These are phyloP conservation scores for Cudoniella acicularis DNA, from an alignment of 495 filamentous ascomycete species.

Conservation along the genomic window DNA sequence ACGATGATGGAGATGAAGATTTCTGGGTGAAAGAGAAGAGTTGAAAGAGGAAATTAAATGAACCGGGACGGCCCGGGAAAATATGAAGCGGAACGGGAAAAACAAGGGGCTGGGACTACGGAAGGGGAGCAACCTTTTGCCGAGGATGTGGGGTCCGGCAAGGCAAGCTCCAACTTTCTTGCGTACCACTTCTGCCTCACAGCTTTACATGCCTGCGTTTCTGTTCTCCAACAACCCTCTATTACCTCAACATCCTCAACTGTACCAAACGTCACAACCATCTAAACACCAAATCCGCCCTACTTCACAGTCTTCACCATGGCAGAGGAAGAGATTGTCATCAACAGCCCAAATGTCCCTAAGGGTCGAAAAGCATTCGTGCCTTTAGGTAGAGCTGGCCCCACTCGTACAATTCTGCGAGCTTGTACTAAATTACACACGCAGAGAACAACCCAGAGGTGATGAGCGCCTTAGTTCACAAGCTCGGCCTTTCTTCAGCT, in stretches of 20 bases:
- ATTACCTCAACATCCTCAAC: no score
- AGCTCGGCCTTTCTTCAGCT: slow-evolving; percentile 64
- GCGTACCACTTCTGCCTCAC: not conserved
- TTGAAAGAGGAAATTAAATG: no score
- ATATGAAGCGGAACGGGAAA: not conserved
- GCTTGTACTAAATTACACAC: not conserved
- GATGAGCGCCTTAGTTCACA: slow-evolving; percentile 70
- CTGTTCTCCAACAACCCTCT: no score
- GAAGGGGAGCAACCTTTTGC: not conserved
- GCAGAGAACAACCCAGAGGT: slow-evolving; percentile 66
- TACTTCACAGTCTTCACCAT: slow-evolving; percentile 1
- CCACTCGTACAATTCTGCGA: slow-evolving; percentile 1
- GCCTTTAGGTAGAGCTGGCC: slow-evolving; percentile 29
- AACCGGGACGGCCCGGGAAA: not conserved
- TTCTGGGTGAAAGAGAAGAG: no score
- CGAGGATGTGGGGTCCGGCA: not conserved
- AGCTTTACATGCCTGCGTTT: not conserved
- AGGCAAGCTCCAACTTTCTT: not conserved
- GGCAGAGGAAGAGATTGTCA: not conserved
- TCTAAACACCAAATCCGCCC: no score
- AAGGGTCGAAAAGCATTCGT: slow-evolving; percentile 34
- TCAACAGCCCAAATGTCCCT: slow-evolving; percentile 22
- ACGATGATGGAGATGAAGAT: no score
- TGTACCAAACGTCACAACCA: no score
- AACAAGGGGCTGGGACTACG: not conserved